A percentile compares a stretch with the other conserved stretches of the same genome.
These are phyloP conservation scores for Cunninghamia lanceolata DNA, from an alignment of 75 land plant species.

Conservation along the genomic window DNA sequence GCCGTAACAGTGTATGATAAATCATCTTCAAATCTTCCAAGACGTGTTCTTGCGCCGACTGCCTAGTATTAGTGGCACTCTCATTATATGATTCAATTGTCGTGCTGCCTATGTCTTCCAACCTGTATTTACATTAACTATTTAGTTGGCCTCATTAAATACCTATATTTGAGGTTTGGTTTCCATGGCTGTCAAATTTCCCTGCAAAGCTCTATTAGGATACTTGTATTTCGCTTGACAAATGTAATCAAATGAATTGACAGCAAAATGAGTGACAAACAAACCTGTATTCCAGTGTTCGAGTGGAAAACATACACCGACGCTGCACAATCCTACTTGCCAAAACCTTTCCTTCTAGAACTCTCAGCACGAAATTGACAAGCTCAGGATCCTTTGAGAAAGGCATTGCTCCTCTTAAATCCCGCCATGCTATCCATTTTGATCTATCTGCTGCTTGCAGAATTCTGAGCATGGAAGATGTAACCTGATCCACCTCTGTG, in stretches of 20 bases:
- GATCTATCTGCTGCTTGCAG: conserved; percentile 31
- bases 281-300: conserved; percentile 62
- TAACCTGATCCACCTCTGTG: conserved; percentile 30
- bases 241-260: not conserved
- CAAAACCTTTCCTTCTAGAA: conserved; percentile 38
- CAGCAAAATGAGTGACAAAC: not conserved
- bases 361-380: conserved; percentile 57
- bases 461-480: conserved; percentile 45
- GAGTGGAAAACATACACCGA: conserved; percentile 43
- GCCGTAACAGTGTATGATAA: conserved; percentile 41
- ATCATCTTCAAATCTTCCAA: conserved; percentile 48
- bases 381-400: conserved; percentile 43
- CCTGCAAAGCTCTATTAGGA: not conserved
- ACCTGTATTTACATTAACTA: not conserved
- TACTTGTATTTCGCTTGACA: not conserved
- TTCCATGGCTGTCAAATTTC: not conserved
- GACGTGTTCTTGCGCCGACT: conserved; percentile 22
- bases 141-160: not conserved
- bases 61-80: not conserved
- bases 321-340: conserved; percentile 43
- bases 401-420: conserved; percentile 60
- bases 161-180: not conserved
- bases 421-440: conserved; percentile 59
- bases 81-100: not conserved
- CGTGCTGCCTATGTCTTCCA: not conserved